Percentiles rank a stretch among this genome's conserved stretches.
Evolutionary conservation across 257 asterid species (phyloP).

Genomic region (Solanum dulcamara): DNA sequence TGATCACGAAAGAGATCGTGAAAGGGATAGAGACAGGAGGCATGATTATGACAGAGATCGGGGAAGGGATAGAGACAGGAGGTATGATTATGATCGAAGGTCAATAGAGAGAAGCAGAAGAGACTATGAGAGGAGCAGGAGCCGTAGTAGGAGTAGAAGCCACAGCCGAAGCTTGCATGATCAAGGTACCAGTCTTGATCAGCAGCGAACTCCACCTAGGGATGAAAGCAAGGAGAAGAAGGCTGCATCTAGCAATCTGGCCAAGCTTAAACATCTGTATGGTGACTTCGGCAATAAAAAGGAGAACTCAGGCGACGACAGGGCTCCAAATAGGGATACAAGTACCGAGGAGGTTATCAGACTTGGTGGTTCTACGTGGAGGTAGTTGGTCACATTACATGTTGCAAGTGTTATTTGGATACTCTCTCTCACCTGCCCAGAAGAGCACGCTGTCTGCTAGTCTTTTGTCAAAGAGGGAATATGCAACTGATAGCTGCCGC

Average conservation of each 20-base stretch:
- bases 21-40: conserved; percentile 33
- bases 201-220: conserved; percentile 31
- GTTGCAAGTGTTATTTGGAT: background rate
- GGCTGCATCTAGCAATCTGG: conserved; percentile 69
- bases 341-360: conserved; percentile 88
- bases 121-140: conserved; percentile 51
- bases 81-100: conserved; percentile 28
- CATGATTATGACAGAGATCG: conserved; percentile 38
- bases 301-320: conserved; percentile 37
- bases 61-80: conserved; percentile 22
- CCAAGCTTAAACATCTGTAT: conserved; percentile 81
- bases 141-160: conserved; percentile 53
- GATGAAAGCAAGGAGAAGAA: conserved; percentile 42
- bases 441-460: background rate
- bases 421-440: background rate
- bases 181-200: conserved; percentile 19
- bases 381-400: conserved; percentile 20
- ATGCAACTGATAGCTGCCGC: background rate
- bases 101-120: conserved; percentile 50
- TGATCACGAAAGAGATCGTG: conserved; percentile 36
- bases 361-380: conserved; percentile 89
- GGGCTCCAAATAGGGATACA: conserved; percentile 30
- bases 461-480: background rate
- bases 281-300: conserved; percentile 59
- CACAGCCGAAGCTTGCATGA: conserved; percentile 34